These are phyloP conservation scores for Neurospora tetraspora DNA, from an alignment of 495 filamentous ascomycete species.

Conservation along the genomic window DNA sequence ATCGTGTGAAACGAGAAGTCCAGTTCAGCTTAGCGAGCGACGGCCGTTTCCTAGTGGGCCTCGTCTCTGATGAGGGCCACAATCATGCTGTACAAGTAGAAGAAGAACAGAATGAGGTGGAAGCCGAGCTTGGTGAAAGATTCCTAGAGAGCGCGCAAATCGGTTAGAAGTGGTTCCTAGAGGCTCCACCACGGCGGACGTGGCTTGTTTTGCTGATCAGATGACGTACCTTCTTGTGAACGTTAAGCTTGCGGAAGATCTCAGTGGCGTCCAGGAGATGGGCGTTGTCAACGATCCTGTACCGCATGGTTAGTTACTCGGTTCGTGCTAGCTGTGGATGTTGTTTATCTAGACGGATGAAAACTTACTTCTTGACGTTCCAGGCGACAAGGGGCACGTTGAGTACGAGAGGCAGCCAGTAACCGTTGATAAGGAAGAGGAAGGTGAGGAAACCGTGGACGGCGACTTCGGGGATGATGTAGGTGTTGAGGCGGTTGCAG, in stretches of 20 bases:
- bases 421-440: conserved; percentile 95
- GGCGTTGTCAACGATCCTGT: conserved; percentile 90
- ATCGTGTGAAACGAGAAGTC: not conserved
- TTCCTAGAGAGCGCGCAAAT: conserved; percentile 48
- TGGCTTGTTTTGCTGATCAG: not conserved
- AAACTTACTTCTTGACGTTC: conserved; percentile 90
- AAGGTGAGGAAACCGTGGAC: conserved; percentile 92
- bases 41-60: conserved; percentile 48
- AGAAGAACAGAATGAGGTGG: conserved; percentile 99
- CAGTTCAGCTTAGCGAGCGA: not conserved
- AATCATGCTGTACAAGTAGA: conserved; percentile 99
- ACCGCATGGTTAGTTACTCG: not conserved
- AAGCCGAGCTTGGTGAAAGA: conserved; percentile 99
- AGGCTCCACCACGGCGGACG: not conserved
- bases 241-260: conserved; percentile 98
- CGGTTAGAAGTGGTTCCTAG: not conserved
- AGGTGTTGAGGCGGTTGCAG: conserved; percentile 99
- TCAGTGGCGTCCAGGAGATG: conserved; percentile 96
- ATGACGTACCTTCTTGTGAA: conserved; percentile 85
- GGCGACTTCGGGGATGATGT: conserved; percentile 97
- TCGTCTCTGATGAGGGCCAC: conserved; percentile 96
- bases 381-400: conserved; percentile 88
- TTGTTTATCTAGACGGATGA: not conserved
- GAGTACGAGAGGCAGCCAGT: conserved; percentile 88
- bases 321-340: conserved; percentile 14